Evolutionary conservation across 2,329 filamentous ascomycete genomes (phyloP).

Genomic region (Talaromyces sp.): DNA sequence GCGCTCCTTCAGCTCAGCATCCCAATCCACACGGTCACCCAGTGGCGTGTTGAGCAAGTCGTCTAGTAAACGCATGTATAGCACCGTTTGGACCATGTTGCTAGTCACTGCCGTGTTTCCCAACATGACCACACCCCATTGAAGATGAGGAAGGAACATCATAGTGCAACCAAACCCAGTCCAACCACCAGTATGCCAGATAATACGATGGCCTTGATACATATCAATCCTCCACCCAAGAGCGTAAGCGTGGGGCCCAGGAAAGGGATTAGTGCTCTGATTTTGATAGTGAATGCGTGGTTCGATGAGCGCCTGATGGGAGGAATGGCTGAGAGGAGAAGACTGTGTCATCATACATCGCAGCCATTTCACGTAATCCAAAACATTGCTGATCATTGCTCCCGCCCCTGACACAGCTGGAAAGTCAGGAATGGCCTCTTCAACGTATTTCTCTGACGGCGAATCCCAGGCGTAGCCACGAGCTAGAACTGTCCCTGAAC

Average conservation of each 20-base stretch:
- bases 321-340: background rate
- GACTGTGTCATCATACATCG: conserved; percentile 1
- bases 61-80: conserved; percentile 1
- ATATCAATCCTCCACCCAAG: background rate
- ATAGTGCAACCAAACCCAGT: conserved; percentile 3
- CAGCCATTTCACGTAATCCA: conserved; percentile 1
- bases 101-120: background rate
- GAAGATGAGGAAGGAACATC: conserved; percentile 1
- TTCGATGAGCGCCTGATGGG: background rate
- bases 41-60: background rate
- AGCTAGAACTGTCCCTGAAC: background rate
- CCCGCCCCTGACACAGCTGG: conserved; percentile 1
- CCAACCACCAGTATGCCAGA: conserved; percentile 1
- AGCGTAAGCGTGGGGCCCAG: background rate
- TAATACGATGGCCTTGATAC: background rate
- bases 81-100: background rate
- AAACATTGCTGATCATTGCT: conserved; percentile 1
- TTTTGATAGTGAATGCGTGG: background rate
- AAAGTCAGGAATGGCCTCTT: background rate
- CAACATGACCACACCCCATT: background rate
- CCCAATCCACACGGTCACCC: background rate
- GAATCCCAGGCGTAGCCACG: conserved; percentile 1
- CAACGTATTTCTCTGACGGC: background rate
- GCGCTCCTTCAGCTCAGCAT: background rate
- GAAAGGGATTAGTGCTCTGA: background rate